Conservation (phyloP, 169 alveolate species). For the Plasmodium relictum region DNA sequence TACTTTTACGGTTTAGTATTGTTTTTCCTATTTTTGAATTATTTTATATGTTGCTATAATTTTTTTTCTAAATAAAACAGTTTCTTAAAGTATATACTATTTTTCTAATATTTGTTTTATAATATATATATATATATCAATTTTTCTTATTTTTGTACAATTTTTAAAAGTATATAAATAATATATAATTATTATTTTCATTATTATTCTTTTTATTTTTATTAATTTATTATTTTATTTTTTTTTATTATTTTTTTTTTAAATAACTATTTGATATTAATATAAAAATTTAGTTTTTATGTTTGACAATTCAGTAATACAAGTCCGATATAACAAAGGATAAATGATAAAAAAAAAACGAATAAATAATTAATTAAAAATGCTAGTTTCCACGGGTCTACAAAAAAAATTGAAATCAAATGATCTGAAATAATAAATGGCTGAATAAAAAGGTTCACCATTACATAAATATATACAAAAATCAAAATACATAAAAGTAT, state of each 20-base stretch:
- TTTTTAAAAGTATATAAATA: too few relatives aligned
- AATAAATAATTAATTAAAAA: constrained; percentile 44
- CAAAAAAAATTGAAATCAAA: constrained; percentile 69
- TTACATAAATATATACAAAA: constrained; percentile 41
- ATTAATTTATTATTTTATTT: background rate
- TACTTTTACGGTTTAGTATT: too few relatives aligned
- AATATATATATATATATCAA: too few relatives aligned
- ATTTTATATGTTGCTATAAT: too few relatives aligned
- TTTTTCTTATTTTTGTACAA: too few relatives aligned
- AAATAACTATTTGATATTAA: constrained; percentile 17
- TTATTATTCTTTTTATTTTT: too few relatives aligned
- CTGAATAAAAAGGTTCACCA: constrained; percentile 65
- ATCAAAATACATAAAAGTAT: constrained; percentile 32
- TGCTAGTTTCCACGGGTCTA: constrained; percentile 77
- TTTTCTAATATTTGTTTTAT: too few relatives aligned
- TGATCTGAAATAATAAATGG: constrained; percentile 72
- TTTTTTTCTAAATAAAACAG: too few relatives aligned
- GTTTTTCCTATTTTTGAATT: too few relatives aligned
- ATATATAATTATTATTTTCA: too few relatives aligned
- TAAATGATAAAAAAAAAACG: constrained; percentile 58
- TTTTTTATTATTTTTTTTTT: background rate
- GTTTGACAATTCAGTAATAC: constrained; percentile 34
- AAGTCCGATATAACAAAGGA: constrained; percentile 71
- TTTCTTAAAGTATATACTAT: too few relatives aligned
- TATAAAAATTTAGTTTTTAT: constrained; percentile 5